Percentiles rank a stretch among this genome's conserved stretches.
These are phyloP conservation scores for Emmonsiellopsis sp. DNA, from an alignment of 2,329 filamentous ascomycete genomes.

Conservation along the genomic window DNA sequence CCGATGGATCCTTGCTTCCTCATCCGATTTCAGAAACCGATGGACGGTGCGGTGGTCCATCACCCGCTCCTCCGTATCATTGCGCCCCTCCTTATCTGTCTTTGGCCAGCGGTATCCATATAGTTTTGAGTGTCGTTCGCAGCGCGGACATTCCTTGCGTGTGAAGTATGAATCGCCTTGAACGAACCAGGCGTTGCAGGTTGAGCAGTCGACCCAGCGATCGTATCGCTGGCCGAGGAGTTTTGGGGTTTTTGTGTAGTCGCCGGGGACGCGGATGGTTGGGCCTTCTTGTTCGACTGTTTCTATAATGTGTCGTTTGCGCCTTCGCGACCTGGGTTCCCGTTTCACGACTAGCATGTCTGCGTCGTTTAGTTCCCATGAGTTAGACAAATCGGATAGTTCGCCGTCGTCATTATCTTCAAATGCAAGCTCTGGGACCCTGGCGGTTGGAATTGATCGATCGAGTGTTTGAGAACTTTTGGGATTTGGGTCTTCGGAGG, in stretches of 20 bases:
- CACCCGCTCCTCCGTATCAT: constrained; percentile 60
- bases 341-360: constrained; percentile 14
- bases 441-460: constrained; percentile 12
- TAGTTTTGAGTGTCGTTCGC: constrained; percentile 88
- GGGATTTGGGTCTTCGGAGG: background rate
- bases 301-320: constrained; percentile 21
- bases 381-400: constrained; percentile 20
- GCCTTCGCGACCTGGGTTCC: constrained; percentile 15
- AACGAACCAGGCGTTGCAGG: constrained; percentile 73
- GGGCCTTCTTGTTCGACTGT: constrained; percentile 30
- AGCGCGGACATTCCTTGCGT: constrained; percentile 75
- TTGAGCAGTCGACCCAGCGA: constrained; percentile 80
- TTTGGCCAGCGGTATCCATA: constrained; percentile 97
- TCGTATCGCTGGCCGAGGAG: constrained; percentile 69
- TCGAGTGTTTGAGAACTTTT: background rate
- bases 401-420: constrained; percentile 13
- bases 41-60: constrained; percentile 83
- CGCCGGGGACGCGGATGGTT: constrained; percentile 52
- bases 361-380: constrained; percentile 21
- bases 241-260: constrained; percentile 72
- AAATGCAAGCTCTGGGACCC: constrained; percentile 18
- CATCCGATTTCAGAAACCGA: constrained; percentile 65
- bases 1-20: constrained; percentile 46
- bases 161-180: constrained; percentile 85
- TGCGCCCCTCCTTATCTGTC: constrained; percentile 68